Conservation (phyloP, 805 yeast genomes). For the Metschnikowia cubensis region DNA sequence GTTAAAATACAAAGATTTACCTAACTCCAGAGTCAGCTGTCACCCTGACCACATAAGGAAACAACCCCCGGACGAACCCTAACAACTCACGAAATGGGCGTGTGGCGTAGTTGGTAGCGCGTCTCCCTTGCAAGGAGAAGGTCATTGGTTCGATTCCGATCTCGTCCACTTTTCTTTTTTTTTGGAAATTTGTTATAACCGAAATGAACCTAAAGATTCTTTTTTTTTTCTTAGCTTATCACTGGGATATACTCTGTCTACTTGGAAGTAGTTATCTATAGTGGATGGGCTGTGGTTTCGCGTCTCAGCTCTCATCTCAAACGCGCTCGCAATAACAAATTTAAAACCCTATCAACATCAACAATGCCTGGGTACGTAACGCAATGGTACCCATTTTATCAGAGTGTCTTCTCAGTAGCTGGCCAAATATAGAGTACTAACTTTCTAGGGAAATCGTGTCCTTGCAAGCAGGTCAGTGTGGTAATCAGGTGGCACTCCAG, state of each 20-base stretch:
- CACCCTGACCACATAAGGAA: no score
- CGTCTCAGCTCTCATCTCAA: slow-evolving; percentile 4
- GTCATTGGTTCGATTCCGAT: slow-evolving; percentile 77
- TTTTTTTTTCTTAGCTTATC: no score
- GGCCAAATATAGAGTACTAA: slow-evolving; percentile 18
- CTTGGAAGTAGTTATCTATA: no score
- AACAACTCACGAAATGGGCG: slow-evolving; percentile 44
- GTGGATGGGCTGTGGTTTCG: background rate
- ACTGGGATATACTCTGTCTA: no score
- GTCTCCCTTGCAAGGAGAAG: slow-evolving; percentile 76
- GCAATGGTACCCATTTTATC: background rate
- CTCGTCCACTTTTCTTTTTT: slow-evolving; percentile 49
- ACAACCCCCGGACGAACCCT: no score
- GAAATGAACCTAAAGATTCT: background rate
- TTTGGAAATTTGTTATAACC: no score
- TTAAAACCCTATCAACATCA: slow-evolving; percentile 2
- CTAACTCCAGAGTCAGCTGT: no score
- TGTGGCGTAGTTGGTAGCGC: slow-evolving; percentile 85
- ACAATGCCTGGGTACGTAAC: slow-evolving; percentile 29
- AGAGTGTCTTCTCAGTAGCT: background rate
- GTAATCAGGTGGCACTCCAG: slow-evolving; percentile 89
- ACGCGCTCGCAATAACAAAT: slow-evolving; percentile 9
- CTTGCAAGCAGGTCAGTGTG: slow-evolving; percentile 87
- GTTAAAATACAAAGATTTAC: no score
- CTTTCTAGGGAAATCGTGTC: slow-evolving; percentile 58